These are phyloP conservation scores for Phaffomyces opuntiae DNA, from an alignment of 805 yeast genomes.

Conservation along the genomic window DNA sequence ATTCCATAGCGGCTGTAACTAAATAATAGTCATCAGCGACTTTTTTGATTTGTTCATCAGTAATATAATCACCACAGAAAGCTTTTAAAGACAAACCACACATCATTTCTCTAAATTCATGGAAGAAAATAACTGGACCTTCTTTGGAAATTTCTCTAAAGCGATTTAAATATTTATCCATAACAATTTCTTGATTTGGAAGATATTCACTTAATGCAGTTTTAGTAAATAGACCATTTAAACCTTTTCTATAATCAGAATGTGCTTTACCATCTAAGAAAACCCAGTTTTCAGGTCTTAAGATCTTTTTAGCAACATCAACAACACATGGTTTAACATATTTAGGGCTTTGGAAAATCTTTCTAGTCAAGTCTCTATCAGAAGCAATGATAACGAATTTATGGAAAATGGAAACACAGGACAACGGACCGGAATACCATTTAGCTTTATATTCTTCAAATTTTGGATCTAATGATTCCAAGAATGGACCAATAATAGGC, in stretches of 20 bases:
- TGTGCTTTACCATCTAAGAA: constrained; percentile 95
- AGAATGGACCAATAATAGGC: constrained; percentile 95
- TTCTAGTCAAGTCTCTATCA: constrained; percentile 80
- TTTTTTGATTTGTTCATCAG: constrained; percentile 80
- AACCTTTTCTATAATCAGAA: constrained; percentile 82
- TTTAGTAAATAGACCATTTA: constrained; percentile 84
- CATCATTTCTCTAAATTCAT: constrained; percentile 89
- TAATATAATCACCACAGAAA: constrained; percentile 92
- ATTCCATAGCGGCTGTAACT: constrained; percentile 93
- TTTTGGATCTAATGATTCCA: constrained; percentile 91
- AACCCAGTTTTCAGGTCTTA: constrained; percentile 97
- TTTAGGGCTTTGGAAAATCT: constrained; percentile 74
- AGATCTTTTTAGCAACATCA: constrained; percentile 89
- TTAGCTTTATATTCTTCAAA: constrained; percentile 88
- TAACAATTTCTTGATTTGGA: constrained; percentile 77
- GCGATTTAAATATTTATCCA: constrained; percentile 71
- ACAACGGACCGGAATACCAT: constrained; percentile 91
- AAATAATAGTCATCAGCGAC: constrained; percentile 89
- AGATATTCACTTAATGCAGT: constrained; percentile 77
- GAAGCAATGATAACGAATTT: constrained; percentile 95
- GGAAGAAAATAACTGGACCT: constrained; percentile 76
- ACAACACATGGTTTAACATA: constrained; percentile 97
- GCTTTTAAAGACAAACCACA: constrained; percentile 91
- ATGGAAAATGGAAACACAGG: constrained; percentile 97
- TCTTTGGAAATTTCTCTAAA: constrained; percentile 54